Base-by-base conservation (phyloP, 805 yeast genomes). In the Danielia oregonensis region DNA sequence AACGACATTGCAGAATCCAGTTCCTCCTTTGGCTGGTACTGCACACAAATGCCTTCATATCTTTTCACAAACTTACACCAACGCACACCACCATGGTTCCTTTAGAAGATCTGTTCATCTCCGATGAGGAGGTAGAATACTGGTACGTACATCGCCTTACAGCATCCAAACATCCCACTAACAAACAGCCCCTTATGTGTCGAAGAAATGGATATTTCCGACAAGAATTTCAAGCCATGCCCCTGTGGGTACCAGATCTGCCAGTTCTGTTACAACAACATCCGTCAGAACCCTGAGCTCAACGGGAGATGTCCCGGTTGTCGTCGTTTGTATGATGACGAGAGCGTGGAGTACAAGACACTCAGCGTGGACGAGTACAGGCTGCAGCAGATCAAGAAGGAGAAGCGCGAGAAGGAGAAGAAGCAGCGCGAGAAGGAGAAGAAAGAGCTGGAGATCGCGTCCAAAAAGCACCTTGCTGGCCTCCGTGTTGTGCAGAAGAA, bases 221-320 rank as follows among this genome's bases (percentile, higher is more conserved):
- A 93, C 63, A 87, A 85, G 55, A 86, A 88, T 65, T 93, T 93
- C 72, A 87, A 84, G 60, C 99, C 99, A n/a, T 93, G 99, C 69
- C 97, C 97, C 1, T 93, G 99, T 67, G 99, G 99, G 13, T 93
- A 93, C 55, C 97, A 94, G 59, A 86, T 93, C 39, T 93, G 99
- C 61, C 97, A 91, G 70, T 93, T 93, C 57, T 93, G 99, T 61
- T 93, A 91, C 71, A 93, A 93, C 65, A 91, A 89, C 59, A 93
- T 93, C 52, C 76, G 96, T 45, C 93, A 87, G 46, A 91, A 91
- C 50, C 97, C 97, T 2, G 96, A 93, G 57, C 68, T 91, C 43
- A 89, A 89, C 57, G 97, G 97, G 3, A 78, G 87, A 48, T 93
- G 99, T 65, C 99, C 99, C 2, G 97, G 95, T 2, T 93, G 99